A percentile compares a stretch with the other conserved stretches of the same genome.
Evolutionary conservation across 371 early-diverging fungal genomes (phyloP).

Genomic region (Blakeslea trispora): DNA sequence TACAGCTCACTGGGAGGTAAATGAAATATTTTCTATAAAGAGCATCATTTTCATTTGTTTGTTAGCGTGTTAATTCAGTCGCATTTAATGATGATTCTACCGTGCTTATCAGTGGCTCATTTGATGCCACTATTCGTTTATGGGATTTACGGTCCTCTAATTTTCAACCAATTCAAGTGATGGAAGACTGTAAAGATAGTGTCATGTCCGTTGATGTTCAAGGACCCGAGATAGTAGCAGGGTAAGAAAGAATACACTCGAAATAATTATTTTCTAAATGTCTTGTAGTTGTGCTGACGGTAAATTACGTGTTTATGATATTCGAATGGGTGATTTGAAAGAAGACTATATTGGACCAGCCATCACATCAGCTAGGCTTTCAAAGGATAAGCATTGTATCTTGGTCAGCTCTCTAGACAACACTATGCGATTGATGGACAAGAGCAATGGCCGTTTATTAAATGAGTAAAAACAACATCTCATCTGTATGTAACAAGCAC

Average conservation of each 20-base stretch:
- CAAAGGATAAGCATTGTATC: slow-evolving; percentile 78
- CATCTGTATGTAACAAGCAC: not conserved
- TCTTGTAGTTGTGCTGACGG: slow-evolving; percentile 79
- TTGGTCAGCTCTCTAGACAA: slow-evolving; percentile 75
- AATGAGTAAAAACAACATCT: slow-evolving; percentile 58
- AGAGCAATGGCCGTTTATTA: slow-evolving; percentile 71
- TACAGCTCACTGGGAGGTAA: slow-evolving; percentile 81
- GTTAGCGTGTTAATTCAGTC: slow-evolving; percentile 78
- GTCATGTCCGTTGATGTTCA: slow-evolving; percentile 75
- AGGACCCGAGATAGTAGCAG: slow-evolving; percentile 76
- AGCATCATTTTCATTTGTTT: not conserved
- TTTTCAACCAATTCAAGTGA: slow-evolving; percentile 76
- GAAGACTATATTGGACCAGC: slow-evolving; percentile 79
- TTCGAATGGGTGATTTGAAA: slow-evolving; percentile 71
- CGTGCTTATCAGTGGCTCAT: slow-evolving; percentile 84
- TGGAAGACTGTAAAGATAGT: slow-evolving; percentile 89
- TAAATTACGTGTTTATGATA: slow-evolving; percentile 78
- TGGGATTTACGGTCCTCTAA: slow-evolving; percentile 85
- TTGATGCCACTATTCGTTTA: slow-evolving; percentile 85
- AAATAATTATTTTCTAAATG: not conserved
- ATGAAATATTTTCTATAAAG: no score
- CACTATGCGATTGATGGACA: slow-evolving; percentile 83
- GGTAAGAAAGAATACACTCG: slow-evolving; percentile 41
- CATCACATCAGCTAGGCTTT: slow-evolving; percentile 75
- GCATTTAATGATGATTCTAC: slow-evolving; percentile 80